Percentiles rank a stretch among this genome's conserved stretches.
phyloP scores from a whole-genome alignment of 495 filamentous ascomycete genomes.

The Tetracladium marchalianum region DNA sequence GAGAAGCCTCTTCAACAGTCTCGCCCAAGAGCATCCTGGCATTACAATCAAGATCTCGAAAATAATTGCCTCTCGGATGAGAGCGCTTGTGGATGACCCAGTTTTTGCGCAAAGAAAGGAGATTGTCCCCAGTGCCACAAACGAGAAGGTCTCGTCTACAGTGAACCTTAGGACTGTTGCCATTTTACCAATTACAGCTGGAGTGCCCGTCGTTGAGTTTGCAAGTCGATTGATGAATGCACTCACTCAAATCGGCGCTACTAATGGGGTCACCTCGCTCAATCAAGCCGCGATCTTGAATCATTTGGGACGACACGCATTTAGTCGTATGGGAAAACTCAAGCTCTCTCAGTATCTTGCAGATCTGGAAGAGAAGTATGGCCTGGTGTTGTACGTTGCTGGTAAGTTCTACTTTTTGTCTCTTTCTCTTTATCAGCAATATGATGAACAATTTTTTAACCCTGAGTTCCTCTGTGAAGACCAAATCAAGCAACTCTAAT shows the following conservation, averaged over 20 bases:
- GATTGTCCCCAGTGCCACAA: constrained; percentile 38
- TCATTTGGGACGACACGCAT: constrained; percentile 89
- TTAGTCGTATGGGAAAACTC: constrained; percentile 93
- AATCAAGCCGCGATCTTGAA: constrained; percentile 92
- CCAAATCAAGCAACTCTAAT: constrained; percentile 38
- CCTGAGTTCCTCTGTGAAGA: constrained; percentile 30
- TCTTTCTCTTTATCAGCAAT: neutral
- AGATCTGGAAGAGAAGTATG: constrained; percentile 94
- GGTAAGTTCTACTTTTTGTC: constrained; percentile 36
- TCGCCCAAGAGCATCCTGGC: constrained; percentile 91
- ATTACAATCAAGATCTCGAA: constrained; percentile 99
- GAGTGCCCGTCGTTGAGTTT: constrained; percentile 92
- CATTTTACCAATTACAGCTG: constrained; percentile 80
- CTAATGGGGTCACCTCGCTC: constrained; percentile 81
- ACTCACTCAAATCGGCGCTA: constrained; percentile 75
- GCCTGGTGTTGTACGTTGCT: constrained; percentile 92
- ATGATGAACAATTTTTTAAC: constrained; percentile 20
- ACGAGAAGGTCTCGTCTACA: constrained; percentile 70
- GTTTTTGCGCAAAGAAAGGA: constrained; percentile 50
- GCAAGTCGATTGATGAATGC: constrained; percentile 81
- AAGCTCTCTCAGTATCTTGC: constrained; percentile 94
- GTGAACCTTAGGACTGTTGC: constrained; percentile 89
- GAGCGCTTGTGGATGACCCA: constrained; percentile 73
- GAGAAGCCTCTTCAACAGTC: constrained; percentile 91
- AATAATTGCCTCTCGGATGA: constrained; percentile 93